These are phyloP conservation scores for Scenedesmus sp. DNA, from an alignment of 163 green algal species.

Conservation along the genomic window DNA sequence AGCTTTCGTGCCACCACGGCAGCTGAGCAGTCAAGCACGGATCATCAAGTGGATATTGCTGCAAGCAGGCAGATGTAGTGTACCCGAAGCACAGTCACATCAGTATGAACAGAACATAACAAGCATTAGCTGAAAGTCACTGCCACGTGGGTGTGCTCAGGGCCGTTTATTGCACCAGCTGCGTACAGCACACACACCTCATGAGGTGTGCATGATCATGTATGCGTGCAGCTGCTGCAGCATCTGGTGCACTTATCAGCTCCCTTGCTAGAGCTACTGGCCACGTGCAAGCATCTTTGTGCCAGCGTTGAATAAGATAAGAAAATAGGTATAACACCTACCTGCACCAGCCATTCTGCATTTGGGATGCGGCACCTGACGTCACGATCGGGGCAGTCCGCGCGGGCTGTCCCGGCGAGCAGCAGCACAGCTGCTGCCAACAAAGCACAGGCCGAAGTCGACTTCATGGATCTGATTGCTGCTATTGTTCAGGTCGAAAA, in stretches of 20 bases:
- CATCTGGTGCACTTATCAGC: not conserved
- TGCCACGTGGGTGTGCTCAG: too few relatives aligned
- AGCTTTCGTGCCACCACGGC: not conserved
- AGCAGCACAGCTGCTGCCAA: not conserved
- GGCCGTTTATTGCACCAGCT: too few relatives aligned
- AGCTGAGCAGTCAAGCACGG: not conserved
- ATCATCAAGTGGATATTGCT: not conserved
- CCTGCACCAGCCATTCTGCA: not conserved
- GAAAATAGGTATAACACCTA: not conserved
- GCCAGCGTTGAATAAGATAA: not conserved
- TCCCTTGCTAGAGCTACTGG: not conserved
- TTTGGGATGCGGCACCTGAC: conserved; percentile 7
- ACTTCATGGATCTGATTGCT: not conserved
- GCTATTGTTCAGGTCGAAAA: not conserved
- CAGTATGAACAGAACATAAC: not conserved
- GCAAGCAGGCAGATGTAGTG: not conserved
- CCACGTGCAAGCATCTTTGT: not conserved
- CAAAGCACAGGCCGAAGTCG: not conserved
- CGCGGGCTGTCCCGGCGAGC: not conserved
- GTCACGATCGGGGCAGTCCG: conserved; percentile 1
- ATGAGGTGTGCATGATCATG: too few relatives aligned
- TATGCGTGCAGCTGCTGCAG: not conserved
- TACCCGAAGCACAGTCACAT: not conserved
- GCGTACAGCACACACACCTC: too few relatives aligned
- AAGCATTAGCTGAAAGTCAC: too few relatives aligned